Percentiles rank a stretch among this genome's conserved stretches.
phyloP scores from a whole-genome alignment of 495 filamentous ascomycete genomes.

The Symbiotaphrina buchneri region DNA sequence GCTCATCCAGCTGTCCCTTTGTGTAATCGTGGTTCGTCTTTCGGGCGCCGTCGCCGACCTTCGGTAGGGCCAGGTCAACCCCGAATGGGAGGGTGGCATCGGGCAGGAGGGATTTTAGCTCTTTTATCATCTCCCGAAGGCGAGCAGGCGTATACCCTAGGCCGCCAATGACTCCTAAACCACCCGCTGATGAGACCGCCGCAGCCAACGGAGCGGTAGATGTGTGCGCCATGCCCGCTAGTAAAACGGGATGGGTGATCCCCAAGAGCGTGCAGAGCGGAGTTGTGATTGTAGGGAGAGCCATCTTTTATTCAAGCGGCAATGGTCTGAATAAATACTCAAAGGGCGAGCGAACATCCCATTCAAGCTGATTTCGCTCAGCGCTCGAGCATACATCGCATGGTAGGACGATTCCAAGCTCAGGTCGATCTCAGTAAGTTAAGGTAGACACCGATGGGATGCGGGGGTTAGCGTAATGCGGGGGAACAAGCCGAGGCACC shows the following conservation, averaged over 20 bases:
- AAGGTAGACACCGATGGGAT: too few species aligned
- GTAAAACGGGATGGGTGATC: constrained; percentile 89
- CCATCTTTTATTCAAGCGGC: too few species aligned
- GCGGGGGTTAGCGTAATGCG: too few species aligned
- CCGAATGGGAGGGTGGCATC: constrained; percentile 97
- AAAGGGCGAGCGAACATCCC: too few species aligned
- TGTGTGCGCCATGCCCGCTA: constrained; percentile 98
- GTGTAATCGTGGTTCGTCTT: constrained; percentile 99
- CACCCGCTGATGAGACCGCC: constrained; percentile 91
- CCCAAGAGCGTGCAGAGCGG: constrained; percentile 64
- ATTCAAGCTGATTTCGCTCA: too few species aligned
- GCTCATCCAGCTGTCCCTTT: constrained; percentile 87
- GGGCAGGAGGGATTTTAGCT: constrained; percentile 71
- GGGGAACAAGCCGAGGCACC: too few species aligned
- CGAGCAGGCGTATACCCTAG: constrained; percentile 94
- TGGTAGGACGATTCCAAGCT: too few species aligned
- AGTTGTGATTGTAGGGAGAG: too few species aligned
- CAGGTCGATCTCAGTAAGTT: too few species aligned
- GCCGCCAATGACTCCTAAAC: constrained; percentile 89
- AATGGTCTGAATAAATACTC: too few species aligned
- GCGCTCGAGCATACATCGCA: too few species aligned
- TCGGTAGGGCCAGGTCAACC: constrained; percentile 82
- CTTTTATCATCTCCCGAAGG: constrained; percentile 81
- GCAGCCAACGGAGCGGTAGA: constrained; percentile 93
- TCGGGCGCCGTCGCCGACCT: constrained; percentile 79